Evolutionary conservation across 495 filamentous ascomycete species (phyloP).

Genomic region (Xylaria palmicola): DNA sequence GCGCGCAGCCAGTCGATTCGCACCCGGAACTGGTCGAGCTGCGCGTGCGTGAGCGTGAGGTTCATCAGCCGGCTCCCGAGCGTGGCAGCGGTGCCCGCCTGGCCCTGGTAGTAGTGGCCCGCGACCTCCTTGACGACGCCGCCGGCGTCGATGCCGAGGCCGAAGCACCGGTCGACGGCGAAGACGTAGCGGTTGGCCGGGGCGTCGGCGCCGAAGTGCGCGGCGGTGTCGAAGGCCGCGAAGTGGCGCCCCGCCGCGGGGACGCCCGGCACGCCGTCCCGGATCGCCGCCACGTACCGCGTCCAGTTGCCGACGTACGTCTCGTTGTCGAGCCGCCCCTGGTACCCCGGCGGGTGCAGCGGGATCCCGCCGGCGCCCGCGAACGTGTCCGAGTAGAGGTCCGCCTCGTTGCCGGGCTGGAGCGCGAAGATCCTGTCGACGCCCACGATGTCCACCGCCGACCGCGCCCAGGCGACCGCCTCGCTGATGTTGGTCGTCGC

Average conservation of each 20-base stretch:
- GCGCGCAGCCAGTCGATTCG: constrained; percentile 23
- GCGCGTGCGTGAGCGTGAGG: constrained; percentile 17
- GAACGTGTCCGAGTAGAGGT: constrained; percentile 25
- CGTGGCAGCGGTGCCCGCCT: constrained; percentile 22
- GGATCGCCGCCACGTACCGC: constrained; percentile 23
- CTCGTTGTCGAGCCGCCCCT: constrained; percentile 26
- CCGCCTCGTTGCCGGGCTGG: constrained; percentile 29
- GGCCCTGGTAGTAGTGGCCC: constrained; percentile 29
- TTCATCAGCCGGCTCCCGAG: constrained; percentile 26
- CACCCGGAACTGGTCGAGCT: constrained; percentile 23
- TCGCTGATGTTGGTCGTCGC: constrained; percentile 32
- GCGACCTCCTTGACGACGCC: constrained; percentile 29
- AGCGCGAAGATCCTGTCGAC: constrained; percentile 29
- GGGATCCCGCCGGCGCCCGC: constrained; percentile 23
- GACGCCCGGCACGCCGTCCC: constrained; percentile 10
- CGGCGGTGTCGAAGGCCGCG: constrained; percentile 26
- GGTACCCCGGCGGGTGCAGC: constrained; percentile 29
- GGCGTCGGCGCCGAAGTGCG: constrained; percentile 19
- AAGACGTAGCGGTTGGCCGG: constrained; percentile 20
- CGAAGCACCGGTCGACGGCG: constrained; percentile 28
- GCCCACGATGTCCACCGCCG: constrained; percentile 23
- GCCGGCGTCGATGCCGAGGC: constrained; percentile 25
- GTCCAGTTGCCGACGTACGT: constrained; percentile 33
- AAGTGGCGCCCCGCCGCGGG: constrained; percentile 26
- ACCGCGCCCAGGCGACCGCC: constrained; percentile 25